Percentiles rank a stretch among this genome's conserved stretches.
These are phyloP conservation scores for Panellus pusillus DNA, from an alignment of 768 basidiomycete species.

Conservation along the genomic window DNA sequence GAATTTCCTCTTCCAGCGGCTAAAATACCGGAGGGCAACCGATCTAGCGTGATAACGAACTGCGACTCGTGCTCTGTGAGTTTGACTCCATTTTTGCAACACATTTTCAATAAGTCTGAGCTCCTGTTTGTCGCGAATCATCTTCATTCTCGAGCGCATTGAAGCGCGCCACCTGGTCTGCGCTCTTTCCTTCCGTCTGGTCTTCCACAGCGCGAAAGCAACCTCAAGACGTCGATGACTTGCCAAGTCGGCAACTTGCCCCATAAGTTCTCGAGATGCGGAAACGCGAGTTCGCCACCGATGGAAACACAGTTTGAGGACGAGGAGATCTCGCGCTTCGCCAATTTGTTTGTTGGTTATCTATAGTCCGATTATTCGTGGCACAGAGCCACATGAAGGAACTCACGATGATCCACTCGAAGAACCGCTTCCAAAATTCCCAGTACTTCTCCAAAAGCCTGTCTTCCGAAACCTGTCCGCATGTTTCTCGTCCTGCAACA, in stretches of 20 bases:
- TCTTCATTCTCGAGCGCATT: conserved; percentile 72
- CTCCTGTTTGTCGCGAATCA: conserved; percentile 57
- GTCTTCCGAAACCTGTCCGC: conserved; percentile 70
- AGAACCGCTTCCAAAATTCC: conserved; percentile 73
- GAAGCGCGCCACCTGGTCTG: conserved; percentile 63
- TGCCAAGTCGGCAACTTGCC: conserved; percentile 44
- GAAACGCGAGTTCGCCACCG: conserved; percentile 55
- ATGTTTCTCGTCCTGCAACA: conserved; percentile 66
- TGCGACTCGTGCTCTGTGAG: conserved; percentile 50
- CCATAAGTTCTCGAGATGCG: conserved; percentile 38
- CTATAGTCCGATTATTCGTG: conserved; percentile 36
- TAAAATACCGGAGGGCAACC: conserved; percentile 44
- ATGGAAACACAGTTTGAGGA: conserved; percentile 58
- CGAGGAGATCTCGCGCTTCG: conserved; percentile 65
- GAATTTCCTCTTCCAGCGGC: conserved; percentile 54
- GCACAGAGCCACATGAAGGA: conserved; percentile 13
- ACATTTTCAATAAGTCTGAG: conserved; percentile 51
- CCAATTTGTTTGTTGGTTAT: conserved; percentile 69
- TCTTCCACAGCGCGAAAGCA: conserved; percentile 53
- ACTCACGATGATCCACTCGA: conserved; percentile 73
- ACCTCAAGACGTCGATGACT: conserved; percentile 44
- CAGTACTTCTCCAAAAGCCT: conserved; percentile 68
- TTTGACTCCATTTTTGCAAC: conserved; percentile 69
- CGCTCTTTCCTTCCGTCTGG: conserved; percentile 51
- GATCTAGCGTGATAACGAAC: conserved; percentile 49